Base-by-base conservation (phyloP, 805 yeast species). In the Ogataea nonfermentans region DNA sequence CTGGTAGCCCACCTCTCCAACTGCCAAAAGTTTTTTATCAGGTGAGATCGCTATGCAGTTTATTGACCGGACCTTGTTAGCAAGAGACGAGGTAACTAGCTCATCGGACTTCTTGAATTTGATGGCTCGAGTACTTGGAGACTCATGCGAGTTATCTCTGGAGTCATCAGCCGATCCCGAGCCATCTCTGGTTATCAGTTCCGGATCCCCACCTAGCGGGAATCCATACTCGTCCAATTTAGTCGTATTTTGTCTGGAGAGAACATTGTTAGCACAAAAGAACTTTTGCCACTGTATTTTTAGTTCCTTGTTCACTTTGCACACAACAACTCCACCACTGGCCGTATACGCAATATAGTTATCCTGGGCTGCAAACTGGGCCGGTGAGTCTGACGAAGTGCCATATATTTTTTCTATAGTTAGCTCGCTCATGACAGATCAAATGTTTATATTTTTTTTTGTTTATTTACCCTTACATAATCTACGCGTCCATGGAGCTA, bases 1-100 rank as follows among this genome's bases (percentile, higher is more conserved):
- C 47, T 72, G 77, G 45, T 79, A 79, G 0, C 90, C 90, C 0
- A 71, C 57, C 53, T 84, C 91, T 2, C 91, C 91, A 11, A 81
- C 76, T 0, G 88, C 88, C 17, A 84, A 56, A 4, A 76, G 48
- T 31, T 59, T 66, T 26, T 65, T 68, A 52, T 76, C 74, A 0
- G 83, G 77, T 0, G 86, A 72, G 4, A 81, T 60, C 2, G 79
- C 74, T n/a, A 81, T 54, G 43, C 84, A 76, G 32, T 70, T 70
- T 25, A 79, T 72, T 0, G 76, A 66, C 41, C 81, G 63, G 22
- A 79, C 74, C 40, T 71, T 65, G 35, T 68, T 52, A 9, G 55
- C 45, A 37, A 57, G 41, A 9, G 53, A 46, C 5, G 50, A 42
- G 8, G 51, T 38, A 14, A 41, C 40, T 20, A 41, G 11, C 7